Conservation (phyloP, 108 stramenopile species). For the Skeletonema potamos region DNA sequence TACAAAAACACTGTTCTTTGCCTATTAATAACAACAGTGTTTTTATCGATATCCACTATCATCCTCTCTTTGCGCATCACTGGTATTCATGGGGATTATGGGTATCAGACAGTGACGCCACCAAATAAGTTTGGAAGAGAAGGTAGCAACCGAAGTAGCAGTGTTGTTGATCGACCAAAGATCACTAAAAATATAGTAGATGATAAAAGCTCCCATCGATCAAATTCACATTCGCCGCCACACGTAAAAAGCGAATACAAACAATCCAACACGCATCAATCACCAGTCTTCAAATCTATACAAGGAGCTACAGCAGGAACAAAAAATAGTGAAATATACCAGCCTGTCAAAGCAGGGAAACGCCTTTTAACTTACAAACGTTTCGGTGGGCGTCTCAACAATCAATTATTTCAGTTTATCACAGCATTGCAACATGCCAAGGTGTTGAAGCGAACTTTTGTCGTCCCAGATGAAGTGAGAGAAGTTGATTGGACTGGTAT, state of each 20-base stretch:
- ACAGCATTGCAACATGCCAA: slow-evolving; percentile 45
- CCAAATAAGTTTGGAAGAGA: background rate
- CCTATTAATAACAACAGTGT: background rate
- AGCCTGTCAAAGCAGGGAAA: slow-evolving; percentile 25
- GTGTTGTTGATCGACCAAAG: background rate
- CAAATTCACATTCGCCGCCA: background rate
- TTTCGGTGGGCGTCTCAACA: slow-evolving; percentile 47
- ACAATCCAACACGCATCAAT: no score
- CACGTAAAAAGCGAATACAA: background rate
- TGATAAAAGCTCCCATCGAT: background rate
- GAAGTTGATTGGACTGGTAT: slow-evolving; percentile 51
- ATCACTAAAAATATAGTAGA: background rate
- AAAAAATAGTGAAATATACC: slow-evolving; percentile 32
- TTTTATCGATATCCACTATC: background rate
- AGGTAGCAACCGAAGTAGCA: background rate
- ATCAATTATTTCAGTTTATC: slow-evolving; percentile 51
- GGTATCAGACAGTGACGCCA: background rate
- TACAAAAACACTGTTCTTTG: background rate
- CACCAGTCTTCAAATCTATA: background rate
- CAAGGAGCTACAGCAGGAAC: background rate
- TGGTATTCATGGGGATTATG: background rate
- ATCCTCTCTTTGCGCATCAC: background rate
- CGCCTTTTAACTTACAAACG: slow-evolving; percentile 42
- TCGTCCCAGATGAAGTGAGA: slow-evolving; percentile 45
- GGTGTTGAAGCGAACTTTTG: slow-evolving; percentile 41